Evolutionary conservation across 345 rosid species (phyloP).

Genomic region (Rhizophora apiculata): DNA sequence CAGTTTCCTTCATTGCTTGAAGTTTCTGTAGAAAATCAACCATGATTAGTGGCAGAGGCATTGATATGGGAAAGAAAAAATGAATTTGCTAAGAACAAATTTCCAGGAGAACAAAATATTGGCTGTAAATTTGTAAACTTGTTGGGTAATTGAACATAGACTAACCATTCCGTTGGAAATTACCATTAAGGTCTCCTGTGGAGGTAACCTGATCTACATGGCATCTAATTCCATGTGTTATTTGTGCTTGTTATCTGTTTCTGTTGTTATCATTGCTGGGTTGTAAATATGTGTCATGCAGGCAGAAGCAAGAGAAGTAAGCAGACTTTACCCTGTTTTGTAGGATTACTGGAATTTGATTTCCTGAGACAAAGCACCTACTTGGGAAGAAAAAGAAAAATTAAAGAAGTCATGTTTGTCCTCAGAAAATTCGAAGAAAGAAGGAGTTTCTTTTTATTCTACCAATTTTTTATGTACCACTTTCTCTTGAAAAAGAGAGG

Average conservation of each 20-base stretch:
- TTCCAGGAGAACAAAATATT: too few species aligned
- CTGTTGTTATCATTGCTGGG: constrained; percentile 2
- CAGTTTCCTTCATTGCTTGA: too few species aligned
- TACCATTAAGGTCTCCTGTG: background rate
- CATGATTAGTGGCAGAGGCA: too few species aligned
- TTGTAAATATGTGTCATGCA: constrained; percentile 21
- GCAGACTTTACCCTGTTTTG: constrained; percentile 61
- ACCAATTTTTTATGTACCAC: too few species aligned
- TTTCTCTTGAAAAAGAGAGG: too few species aligned
- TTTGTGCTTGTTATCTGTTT: background rate
- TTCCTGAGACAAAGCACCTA: constrained; percentile 33
- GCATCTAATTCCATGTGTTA: constrained; percentile 3
- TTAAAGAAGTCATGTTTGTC: constrained; percentile 43
- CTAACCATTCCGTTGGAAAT: too few species aligned
- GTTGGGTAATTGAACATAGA: too few species aligned
- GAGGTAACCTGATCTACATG: background rate
- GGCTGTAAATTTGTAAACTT: too few species aligned
- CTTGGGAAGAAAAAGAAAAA: constrained; percentile 51
- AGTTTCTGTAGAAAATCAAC: too few species aligned
- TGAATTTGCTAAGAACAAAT: too few species aligned
- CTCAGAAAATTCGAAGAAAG: constrained; percentile 32
- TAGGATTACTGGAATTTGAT: constrained; percentile 68
- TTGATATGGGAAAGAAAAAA: too few species aligned
- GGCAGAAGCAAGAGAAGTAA: constrained; percentile 86
- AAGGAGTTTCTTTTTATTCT: constrained; percentile 68